Evolutionary conservation across 306 rosid genomes (phyloP), one percentile per base, ranked within the genome.

Genomic region (Castanospermum australe): DNA sequence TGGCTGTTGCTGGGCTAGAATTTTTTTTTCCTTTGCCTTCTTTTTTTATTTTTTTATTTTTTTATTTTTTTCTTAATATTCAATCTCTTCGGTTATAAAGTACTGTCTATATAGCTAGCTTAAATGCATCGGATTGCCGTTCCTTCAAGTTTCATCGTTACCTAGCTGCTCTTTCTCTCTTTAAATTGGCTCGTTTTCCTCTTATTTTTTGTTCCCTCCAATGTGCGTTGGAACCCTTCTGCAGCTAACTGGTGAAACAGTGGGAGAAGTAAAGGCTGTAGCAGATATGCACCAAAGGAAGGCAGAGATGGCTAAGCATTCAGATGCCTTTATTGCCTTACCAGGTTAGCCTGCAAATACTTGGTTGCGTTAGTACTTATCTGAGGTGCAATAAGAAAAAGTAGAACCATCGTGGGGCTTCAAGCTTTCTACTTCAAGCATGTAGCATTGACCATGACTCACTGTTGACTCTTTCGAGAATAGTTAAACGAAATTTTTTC

Each of bases 281-380:
- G 98, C 97, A 77, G 98, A 88, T 83, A 95, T 95, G 99, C 99
- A 95, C 83, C 96, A 93, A 88, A 91, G 99, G 82, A 95, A 95
- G 79, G 99, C 99, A 57, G 99, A 95, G 86, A 95, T 95, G 99
- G 97, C 99, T 11, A 91, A 80, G 88, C 99, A 93, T 87, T 95
- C 99, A 4, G 99, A 95, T 80, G 99, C 99, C 77, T 95, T 95
- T 88, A 95, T 95, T 86, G 99, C 98, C 79, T 90, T 96, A 74
- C 99, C 99, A 79, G 99, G 99, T 95, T 89, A 82, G 72, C 67
- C 74, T 80, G 50, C 67, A 71, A 24, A 45, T 42, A 2, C 22
- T 67, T 14, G 55, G 61, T 54, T 66, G 36, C 70, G 45, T 55
- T 33, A 71, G 68, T 82, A n/a, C n/a, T n/a, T n/a, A 69, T 55